Conservation (phyloP, 805 yeast genomes). For the Candida pseudoglaebosa region DNA sequence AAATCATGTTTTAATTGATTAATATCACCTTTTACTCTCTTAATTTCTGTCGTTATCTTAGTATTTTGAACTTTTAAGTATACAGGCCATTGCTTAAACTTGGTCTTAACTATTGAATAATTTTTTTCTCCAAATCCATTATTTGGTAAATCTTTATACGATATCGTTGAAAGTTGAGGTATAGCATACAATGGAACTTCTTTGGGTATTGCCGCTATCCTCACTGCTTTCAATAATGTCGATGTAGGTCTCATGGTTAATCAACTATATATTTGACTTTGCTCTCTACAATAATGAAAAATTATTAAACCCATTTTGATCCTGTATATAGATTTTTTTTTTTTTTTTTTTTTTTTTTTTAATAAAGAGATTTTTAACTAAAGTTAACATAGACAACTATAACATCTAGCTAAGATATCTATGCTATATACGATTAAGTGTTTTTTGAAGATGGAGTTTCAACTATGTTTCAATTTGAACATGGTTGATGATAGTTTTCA, state of each 20-base stretch:
- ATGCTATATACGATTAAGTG: no score
- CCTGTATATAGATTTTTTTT: neutral
- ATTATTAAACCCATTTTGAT: neutral
- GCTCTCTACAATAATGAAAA: neutral
- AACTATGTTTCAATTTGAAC: neutral
- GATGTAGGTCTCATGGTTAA: slow-evolving; percentile 23
- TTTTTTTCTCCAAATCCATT: slow-evolving; percentile 32
- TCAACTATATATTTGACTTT: neutral
- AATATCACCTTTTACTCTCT: slow-evolving; percentile 66
- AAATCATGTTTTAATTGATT: slow-evolving; percentile 65
- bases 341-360: no score
- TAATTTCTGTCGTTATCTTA: slow-evolving; percentile 68
- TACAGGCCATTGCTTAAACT: slow-evolving; percentile 74
- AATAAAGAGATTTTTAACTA: no score
- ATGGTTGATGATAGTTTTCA: neutral
- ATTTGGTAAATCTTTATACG: slow-evolving; percentile 23
- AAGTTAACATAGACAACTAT: no score
- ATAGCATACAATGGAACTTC: slow-evolving; percentile 19
- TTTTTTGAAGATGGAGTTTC: no score
- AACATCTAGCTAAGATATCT: no score
- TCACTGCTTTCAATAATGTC: slow-evolving; percentile 19
- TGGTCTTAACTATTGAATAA: slow-evolving; percentile 47
- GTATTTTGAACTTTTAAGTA: slow-evolving; percentile 66
- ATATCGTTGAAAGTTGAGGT: slow-evolving; percentile 25
- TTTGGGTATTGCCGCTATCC: slow-evolving; percentile 12